A percentile compares a stretch with the other conserved stretches of the same genome.
Conservation (phyloP, 2,329 filamentous ascomycete species). For the Tricladium varicosporioides region DNA sequence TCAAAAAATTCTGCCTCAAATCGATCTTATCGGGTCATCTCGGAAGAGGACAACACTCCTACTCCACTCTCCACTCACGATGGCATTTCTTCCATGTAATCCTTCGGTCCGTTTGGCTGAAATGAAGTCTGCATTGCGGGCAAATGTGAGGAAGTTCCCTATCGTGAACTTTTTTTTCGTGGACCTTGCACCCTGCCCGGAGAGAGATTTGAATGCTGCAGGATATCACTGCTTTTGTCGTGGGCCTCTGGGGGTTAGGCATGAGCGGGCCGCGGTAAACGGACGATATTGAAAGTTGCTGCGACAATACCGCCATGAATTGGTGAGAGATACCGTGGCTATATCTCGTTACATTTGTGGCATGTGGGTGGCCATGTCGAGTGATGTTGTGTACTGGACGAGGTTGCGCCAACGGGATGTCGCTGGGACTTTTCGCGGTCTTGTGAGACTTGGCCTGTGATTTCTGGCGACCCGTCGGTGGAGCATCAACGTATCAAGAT, state of each 20-base stretch:
- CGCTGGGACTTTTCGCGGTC: neutral
- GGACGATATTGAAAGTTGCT: neutral
- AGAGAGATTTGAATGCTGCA: neutral
- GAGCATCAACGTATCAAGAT: neutral
- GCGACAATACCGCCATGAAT: neutral
- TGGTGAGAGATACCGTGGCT: neutral
- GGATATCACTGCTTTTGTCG: neutral
- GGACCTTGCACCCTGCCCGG: neutral
- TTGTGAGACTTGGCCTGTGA: neutral
- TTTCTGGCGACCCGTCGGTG: neutral
- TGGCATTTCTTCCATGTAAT: constrained; percentile 6
- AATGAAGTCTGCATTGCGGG: neutral
- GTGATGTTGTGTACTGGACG: neutral
- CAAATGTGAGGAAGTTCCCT: neutral
- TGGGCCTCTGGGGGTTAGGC: neutral
- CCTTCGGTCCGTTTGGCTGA: constrained; percentile 11
- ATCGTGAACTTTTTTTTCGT: neutral
- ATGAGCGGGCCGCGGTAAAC: neutral
- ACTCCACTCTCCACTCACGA: neutral
- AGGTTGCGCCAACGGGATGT: neutral
- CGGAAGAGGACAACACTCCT: neutral
- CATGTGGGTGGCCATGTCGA: neutral
- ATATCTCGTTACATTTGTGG: neutral
- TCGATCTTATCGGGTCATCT: neutral
- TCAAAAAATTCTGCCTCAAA: neutral